Evolutionary conservation across 1,284 basidiomycete species (phyloP).

Genomic region (Melampsora americana): DNA sequence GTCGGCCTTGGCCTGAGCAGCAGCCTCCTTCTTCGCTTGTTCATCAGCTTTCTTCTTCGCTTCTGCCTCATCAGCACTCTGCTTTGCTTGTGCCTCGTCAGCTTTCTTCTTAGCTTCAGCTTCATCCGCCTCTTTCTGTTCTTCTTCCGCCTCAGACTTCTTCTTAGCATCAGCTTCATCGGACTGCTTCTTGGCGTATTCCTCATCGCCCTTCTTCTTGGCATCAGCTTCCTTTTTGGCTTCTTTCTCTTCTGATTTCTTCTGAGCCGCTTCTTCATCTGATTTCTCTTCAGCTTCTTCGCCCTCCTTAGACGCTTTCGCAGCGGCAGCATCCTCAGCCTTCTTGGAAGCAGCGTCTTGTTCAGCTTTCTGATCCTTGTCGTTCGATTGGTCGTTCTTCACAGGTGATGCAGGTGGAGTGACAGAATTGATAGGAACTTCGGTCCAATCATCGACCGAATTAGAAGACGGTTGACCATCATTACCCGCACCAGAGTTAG

Average conservation of each 20-base stretch:
- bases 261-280: no score
- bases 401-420: no score
- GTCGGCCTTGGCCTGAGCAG: not conserved
- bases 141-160: constrained; percentile 5
- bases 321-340: not conserved
- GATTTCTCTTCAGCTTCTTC: no score
- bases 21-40: constrained; percentile 19
- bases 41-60: constrained; percentile 41
- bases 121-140: constrained; percentile 30
- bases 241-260: not conserved
- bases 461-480: no score
- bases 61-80: constrained; percentile 45
- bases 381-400: no score
- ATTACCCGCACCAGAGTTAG: no score
- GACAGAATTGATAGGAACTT: no score
- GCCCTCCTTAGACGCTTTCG: no score
- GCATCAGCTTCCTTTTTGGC: constrained; percentile 44
- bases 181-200: constrained; percentile 47
- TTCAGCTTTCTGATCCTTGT: not conserved
- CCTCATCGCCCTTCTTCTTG: no score
- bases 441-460: no score
- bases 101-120: constrained; percentile 19
- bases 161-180: constrained; percentile 31
- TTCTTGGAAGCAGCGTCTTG: constrained; percentile 6
- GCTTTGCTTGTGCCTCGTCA: constrained; percentile 33